Evolutionary conservation across 805 yeast species (phyloP).

Genomic region (Candida broadrunensis): DNA sequence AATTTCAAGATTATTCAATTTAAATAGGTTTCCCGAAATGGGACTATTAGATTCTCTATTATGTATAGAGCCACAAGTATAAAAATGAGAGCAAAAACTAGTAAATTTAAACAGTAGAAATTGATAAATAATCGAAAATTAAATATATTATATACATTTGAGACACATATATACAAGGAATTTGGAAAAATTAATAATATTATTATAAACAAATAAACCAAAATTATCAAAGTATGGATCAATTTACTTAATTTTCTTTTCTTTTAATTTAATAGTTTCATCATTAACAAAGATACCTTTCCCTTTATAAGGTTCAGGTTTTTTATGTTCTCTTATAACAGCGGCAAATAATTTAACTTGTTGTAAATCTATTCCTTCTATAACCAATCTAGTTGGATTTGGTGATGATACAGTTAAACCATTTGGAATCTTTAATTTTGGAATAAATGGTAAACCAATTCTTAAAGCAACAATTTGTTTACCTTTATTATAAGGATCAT

Average conservation of each 20-base stretch:
- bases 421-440: slow-evolving; percentile 72
- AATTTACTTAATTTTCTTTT: slow-evolving; percentile 84
- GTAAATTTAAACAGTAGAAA: too few species aligned
- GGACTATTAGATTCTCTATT: too few species aligned
- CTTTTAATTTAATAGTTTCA: slow-evolving; percentile 88
- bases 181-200: too few species aligned
- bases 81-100: too few species aligned
- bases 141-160: too few species aligned
- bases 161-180: too few species aligned
- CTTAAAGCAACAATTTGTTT: slow-evolving; percentile 66
- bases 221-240: too few species aligned
- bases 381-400: slow-evolving; percentile 76
- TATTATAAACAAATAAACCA: too few species aligned
- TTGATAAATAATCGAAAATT: too few species aligned
- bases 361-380: slow-evolving; percentile 88
- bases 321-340: slow-evolving; percentile 76
- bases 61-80: too few species aligned
- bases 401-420: slow-evolving; percentile 76
- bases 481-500: slow-evolving; percentile 34
- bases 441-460: slow-evolving; percentile 83
- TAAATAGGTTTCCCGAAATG: too few species aligned
- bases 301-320: slow-evolving; percentile 98
- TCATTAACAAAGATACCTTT: slow-evolving; percentile 92
- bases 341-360: slow-evolving; percentile 88
- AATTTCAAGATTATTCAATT: too few species aligned